phyloP scores from a whole-genome alignment of 2,329 filamentous ascomycete genomes.

The Stachybotrys chlorohalonatus region DNA sequence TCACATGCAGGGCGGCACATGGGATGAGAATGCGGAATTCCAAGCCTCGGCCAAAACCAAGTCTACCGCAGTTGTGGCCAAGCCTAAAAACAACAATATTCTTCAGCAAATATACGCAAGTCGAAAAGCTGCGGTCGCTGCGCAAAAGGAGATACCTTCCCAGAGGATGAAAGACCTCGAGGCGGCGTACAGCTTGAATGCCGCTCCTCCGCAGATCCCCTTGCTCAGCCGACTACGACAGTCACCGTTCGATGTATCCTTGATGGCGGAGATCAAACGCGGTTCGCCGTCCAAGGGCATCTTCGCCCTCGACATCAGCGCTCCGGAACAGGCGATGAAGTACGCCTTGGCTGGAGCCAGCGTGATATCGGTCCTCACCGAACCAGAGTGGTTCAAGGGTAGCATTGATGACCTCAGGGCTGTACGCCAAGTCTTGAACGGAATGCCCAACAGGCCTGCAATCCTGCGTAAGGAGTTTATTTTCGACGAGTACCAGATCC shows the following conservation, averaged over 20 bases:
- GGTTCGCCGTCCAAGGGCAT: constrained; percentile 94
- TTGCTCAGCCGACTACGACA: constrained; percentile 72
- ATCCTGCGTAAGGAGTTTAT: constrained; percentile 94
- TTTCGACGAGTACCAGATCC: constrained; percentile 96
- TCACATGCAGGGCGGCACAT: constrained; percentile 79
- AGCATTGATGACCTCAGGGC: constrained; percentile 87
- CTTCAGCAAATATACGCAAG: constrained; percentile 84
- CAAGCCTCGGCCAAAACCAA: constrained; percentile 28
- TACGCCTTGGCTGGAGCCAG: constrained; percentile 93
- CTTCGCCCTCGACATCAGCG: constrained; percentile 79
- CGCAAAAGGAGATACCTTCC: constrained; percentile 79
- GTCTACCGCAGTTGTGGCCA: constrained; percentile 14
- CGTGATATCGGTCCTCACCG: constrained; percentile 95
- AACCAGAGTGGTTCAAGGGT: constrained; percentile 98
- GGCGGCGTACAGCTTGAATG: constrained; percentile 74
- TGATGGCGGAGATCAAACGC: constrained; percentile 96
- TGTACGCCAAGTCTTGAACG: constrained; percentile 80
- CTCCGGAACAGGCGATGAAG: constrained; percentile 79
- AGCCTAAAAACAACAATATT: constrained; percentile 67
- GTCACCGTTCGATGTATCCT: constrained; percentile 77
- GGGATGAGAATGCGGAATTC: constrained; percentile 66
- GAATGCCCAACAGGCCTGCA: constrained; percentile 86
- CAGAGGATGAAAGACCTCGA: constrained; percentile 77
- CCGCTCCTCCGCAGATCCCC: constrained; percentile 74
- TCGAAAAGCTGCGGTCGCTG: constrained; percentile 64